Evolutionary conservation across 2,329 filamentous ascomycete species (phyloP).

Genomic region (Didymellaceae sp.): DNA sequence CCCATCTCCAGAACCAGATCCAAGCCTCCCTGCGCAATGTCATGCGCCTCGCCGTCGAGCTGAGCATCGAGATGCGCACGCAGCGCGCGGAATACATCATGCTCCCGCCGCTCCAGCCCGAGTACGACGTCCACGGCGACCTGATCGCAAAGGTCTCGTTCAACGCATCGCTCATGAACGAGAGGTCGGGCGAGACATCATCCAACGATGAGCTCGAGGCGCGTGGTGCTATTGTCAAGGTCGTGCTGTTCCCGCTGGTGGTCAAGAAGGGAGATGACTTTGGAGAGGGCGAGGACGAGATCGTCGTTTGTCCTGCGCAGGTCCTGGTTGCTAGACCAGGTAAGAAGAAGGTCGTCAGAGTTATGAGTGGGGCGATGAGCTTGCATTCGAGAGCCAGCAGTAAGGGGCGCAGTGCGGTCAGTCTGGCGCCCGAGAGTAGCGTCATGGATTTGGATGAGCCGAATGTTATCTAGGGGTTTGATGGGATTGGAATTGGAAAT

Average conservation of each 20-base stretch:
- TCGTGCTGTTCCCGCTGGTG: slow-evolving; percentile 94
- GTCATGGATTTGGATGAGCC: slow-evolving; percentile 43
- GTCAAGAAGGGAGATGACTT: slow-evolving; percentile 93
- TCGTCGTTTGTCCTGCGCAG: slow-evolving; percentile 93
- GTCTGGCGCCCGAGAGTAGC: slow-evolving; percentile 40
- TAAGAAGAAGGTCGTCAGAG: slow-evolving; percentile 58
- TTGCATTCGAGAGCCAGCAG: slow-evolving; percentile 44
- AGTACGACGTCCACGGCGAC: slow-evolving; percentile 93
- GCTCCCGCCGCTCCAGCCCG: slow-evolving; percentile 91
- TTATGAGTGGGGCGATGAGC: slow-evolving; percentile 59
- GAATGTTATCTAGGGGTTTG: slow-evolving; percentile 10
- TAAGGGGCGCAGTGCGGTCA: slow-evolving; percentile 36
- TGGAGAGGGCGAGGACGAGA: slow-evolving; percentile 88
- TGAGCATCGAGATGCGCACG: slow-evolving; percentile 96
- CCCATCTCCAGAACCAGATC: slow-evolving; percentile 79
- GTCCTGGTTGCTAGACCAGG: slow-evolving; percentile 73
- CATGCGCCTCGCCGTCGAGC: slow-evolving; percentile 83
- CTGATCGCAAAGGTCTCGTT: slow-evolving; percentile 86
- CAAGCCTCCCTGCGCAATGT: slow-evolving; percentile 85
- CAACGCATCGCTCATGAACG: slow-evolving; percentile 94
- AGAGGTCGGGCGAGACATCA: slow-evolving; percentile 74
- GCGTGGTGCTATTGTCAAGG: slow-evolving; percentile 78
- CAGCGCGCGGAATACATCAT: slow-evolving; percentile 98
- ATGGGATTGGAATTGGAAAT: not conserved
- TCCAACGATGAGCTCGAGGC: slow-evolving; percentile 83